Percentiles rank a stretch among this genome's conserved stretches.
phyloP scores from a whole-genome alignment of 345 rosid genomes.

The Citrus medica region DNA sequence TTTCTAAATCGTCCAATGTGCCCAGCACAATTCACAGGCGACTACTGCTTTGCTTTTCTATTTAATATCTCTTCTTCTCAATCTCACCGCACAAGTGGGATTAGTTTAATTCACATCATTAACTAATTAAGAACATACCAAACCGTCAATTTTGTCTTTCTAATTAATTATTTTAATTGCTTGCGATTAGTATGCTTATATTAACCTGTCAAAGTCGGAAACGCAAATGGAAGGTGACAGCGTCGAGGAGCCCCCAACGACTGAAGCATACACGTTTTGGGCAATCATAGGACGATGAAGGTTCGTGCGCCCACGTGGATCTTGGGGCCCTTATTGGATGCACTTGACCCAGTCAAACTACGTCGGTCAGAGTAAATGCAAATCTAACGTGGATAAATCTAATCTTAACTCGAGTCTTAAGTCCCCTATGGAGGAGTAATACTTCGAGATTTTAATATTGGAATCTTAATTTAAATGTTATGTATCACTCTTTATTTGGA shows the following conservation, averaged over 20 bases:
- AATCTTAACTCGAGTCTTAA: not conserved
- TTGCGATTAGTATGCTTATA: not conserved
- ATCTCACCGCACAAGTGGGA: conserved; percentile 7
- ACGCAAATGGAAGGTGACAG: conserved; percentile 13
- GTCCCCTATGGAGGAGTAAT: too few species aligned
- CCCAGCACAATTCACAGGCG: not conserved
- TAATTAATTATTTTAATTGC: not conserved
- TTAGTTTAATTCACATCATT: not conserved
- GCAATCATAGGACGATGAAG: not conserved
- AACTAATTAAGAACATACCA: not conserved
- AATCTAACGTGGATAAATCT: conserved; percentile 22
- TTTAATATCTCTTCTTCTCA: not conserved
- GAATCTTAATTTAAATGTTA: too few species aligned
- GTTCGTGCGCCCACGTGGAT: conserved; percentile 6
- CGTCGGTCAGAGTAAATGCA: not conserved
- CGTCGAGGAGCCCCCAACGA: not conserved
- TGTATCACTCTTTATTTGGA: too few species aligned
- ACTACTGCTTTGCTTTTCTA: not conserved
- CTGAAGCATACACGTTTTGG: conserved; percentile 21
- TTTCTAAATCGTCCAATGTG: conserved; percentile 33
- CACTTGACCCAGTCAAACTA: conserved; percentile 18
- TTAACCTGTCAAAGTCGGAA: not conserved
- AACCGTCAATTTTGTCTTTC: conserved; percentile 15
- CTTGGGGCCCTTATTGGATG: not conserved
- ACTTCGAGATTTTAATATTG: too few species aligned